Conservation (phyloP, 139 green algal species). For the Asterochloris erici region DNA sequence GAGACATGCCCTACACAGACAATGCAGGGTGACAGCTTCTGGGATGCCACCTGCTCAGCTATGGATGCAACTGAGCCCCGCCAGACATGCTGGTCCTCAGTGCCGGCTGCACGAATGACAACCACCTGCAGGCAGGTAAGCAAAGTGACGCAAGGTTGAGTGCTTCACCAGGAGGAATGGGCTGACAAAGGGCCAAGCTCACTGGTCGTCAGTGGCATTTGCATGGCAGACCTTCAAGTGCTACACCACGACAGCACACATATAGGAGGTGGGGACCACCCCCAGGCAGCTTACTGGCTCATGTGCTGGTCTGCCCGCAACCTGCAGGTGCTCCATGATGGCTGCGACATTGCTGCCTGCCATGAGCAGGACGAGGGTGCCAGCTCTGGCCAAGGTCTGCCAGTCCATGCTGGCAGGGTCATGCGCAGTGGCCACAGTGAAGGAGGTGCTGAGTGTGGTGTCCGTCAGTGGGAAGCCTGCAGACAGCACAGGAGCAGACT, state of each 20-base stretch:
- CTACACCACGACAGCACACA: too few species aligned
- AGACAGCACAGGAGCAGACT: background rate
- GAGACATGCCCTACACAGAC: constrained; percentile 40
- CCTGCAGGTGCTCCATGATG: constrained; percentile 34
- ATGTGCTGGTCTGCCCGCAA: constrained; percentile 20
- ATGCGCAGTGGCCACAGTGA: constrained; percentile 59
- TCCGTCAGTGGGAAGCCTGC: constrained; percentile 74
- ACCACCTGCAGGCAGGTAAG: constrained; percentile 30
- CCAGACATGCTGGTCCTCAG: constrained; percentile 52
- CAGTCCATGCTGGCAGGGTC: constrained; percentile 47
- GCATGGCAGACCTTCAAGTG: too few species aligned
- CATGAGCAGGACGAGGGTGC: constrained; percentile 78
- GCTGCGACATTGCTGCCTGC: constrained; percentile 31
- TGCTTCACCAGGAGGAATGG: too few species aligned
- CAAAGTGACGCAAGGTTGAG: too few species aligned
- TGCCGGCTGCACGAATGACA: constrained; percentile 44
- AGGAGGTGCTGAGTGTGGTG: constrained; percentile 34
- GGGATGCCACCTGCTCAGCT: constrained; percentile 25
- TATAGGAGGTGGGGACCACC: too few species aligned
- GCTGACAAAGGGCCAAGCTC: too few species aligned
- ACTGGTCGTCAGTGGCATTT: too few species aligned
- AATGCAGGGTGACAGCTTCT: constrained; percentile 54
- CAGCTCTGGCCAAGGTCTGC: constrained; percentile 26
- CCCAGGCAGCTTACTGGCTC: constrained; percentile 30
- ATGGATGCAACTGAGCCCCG: constrained; percentile 31